Percentiles rank a stretch among this genome's conserved stretches.
These are phyloP conservation scores for Aspergillus asperescens DNA, from an alignment of 495 filamentous ascomycete genomes.

Conservation along the genomic window DNA sequence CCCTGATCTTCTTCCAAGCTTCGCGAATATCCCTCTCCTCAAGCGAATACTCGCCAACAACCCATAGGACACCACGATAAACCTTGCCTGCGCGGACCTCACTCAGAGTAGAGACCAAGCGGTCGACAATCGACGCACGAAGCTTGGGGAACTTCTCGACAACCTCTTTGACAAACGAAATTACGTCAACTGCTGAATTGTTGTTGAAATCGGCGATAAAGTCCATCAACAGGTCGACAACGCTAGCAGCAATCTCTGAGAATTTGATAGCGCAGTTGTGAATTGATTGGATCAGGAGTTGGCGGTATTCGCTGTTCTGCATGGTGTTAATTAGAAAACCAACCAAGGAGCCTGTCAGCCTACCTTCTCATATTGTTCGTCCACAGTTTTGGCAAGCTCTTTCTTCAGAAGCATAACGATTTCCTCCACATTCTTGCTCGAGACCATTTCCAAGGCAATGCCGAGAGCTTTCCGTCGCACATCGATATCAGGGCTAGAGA, in stretches of 20 bases:
- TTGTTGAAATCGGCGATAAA: slow-evolving; percentile 99
- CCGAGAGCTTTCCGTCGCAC: slow-evolving; percentile 87
- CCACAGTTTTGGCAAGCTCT: slow-evolving; percentile 93
- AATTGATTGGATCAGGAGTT: slow-evolving; percentile 92
- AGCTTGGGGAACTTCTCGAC: slow-evolving; percentile 96
- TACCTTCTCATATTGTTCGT: slow-evolving; percentile 96
- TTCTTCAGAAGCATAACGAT: slow-evolving; percentile 95
- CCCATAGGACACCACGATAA: slow-evolving; percentile 94
- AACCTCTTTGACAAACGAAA: slow-evolving; percentile 97
- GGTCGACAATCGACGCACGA: slow-evolving; percentile 76
- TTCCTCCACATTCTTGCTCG: slow-evolving; percentile 97
- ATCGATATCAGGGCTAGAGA: slow-evolving; percentile 93
- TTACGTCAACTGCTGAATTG: slow-evolving; percentile 93
- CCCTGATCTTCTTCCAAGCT: slow-evolving; percentile 93
- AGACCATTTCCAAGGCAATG: slow-evolving; percentile 95
- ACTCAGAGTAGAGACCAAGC: slow-evolving; percentile 82
- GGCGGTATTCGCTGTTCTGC: slow-evolving; percentile 90
- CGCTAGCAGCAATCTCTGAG: slow-evolving; percentile 93
- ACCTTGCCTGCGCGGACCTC: slow-evolving; percentile 97
- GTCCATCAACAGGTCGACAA: slow-evolving; percentile 97
- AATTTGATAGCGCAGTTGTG: slow-evolving; percentile 98
- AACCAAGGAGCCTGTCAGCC: slow-evolving; percentile 1
- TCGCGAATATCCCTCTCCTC: slow-evolving; percentile 92
- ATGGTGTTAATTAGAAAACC: slow-evolving; percentile 19
- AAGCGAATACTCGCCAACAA: slow-evolving; percentile 93